Evolutionary conservation across 2,329 filamentous ascomycete genomes (phyloP).

Genomic region (Alternaria brassicae): DNA sequence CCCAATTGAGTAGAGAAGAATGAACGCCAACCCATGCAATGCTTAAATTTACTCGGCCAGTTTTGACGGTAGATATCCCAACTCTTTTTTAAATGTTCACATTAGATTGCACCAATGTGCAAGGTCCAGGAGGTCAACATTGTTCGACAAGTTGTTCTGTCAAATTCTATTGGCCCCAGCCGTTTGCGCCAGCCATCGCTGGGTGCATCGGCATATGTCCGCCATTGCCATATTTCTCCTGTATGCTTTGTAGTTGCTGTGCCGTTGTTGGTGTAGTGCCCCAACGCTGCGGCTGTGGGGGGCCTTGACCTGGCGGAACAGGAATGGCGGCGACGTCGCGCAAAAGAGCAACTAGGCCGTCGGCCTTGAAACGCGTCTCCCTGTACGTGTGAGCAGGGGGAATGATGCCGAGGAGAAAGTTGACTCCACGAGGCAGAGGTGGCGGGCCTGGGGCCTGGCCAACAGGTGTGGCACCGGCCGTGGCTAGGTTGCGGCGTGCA

Average conservation of each 20-base stretch:
- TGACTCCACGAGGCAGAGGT: slow-evolving; percentile 72
- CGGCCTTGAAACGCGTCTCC: slow-evolving; percentile 71
- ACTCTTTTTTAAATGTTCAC: not conserved
- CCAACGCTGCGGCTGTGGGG: slow-evolving; percentile 30
- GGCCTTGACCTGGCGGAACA: slow-evolving; percentile 18
- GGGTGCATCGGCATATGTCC: slow-evolving; percentile 12
- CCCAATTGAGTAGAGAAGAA: slow-evolving; percentile 1
- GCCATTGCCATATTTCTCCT: slow-evolving; percentile 40
- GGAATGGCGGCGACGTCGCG: slow-evolving; percentile 54
- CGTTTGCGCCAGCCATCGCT: slow-evolving; percentile 10
- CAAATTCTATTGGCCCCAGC: slow-evolving; percentile 9
- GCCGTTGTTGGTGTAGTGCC: slow-evolving; percentile 36
- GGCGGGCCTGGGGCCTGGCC: slow-evolving; percentile 55
- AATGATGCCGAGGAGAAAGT: slow-evolving; percentile 69
- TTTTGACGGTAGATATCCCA: not conserved
- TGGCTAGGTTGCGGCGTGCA: slow-evolving; percentile 60
- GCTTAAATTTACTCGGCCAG: not conserved
- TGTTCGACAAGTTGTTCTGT: not conserved
- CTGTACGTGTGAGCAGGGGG: slow-evolving; percentile 77
- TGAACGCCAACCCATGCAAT: slow-evolving; percentile 10
- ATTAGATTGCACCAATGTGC: not conserved
- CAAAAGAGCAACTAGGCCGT: slow-evolving; percentile 76
- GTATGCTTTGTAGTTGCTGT: slow-evolving; percentile 42
- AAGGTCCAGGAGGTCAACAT: not conserved
- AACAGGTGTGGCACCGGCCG: slow-evolving; percentile 38